These are phyloP conservation scores for grape (Vitis vinifera) DNA, from an alignment of 164 flowering plant species.

Conservation along the genomic window DNA sequence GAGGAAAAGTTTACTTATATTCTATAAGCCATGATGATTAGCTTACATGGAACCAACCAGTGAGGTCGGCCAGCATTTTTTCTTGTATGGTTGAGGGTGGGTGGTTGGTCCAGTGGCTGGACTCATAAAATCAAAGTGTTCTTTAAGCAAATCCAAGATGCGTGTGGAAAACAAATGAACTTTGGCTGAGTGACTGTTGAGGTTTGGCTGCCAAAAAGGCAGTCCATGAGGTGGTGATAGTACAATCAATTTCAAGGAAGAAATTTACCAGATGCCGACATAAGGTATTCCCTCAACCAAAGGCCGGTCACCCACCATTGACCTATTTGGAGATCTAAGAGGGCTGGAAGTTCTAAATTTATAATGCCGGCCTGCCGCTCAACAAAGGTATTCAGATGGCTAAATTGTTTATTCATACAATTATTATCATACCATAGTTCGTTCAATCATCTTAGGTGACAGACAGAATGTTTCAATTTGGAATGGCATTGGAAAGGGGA, in stretches of 20 bases:
- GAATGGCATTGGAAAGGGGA: no score
- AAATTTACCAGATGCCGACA: conserved; percentile 3
- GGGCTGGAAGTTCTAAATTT: neutral
- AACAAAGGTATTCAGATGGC: no score
- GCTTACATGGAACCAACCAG: neutral
- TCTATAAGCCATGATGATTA: neutral
- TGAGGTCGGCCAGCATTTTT: neutral
- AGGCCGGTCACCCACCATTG: conserved; percentile 28
- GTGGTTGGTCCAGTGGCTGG: conserved; percentile 20
- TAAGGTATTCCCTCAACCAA: neutral
- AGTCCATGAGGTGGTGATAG: neutral
- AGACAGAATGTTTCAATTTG: no score
- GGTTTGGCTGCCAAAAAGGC: conserved; percentile 39
- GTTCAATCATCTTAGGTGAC: no score
- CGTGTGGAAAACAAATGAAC: conserved; percentile 4
- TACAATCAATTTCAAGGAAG: neutral
- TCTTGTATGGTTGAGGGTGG: neutral
- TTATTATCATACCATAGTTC: no score
- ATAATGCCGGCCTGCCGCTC: no score
- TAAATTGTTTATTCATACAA: no score
- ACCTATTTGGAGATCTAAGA: neutral
- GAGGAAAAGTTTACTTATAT: neutral
- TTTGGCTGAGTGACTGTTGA: conserved; percentile 24
- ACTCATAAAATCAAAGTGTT: conserved; percentile 3
- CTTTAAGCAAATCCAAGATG: conserved; percentile 7